These are phyloP conservation scores for Mycena citricolor DNA, from an alignment of 1,284 basidiomycete genomes.

Conservation along the genomic window DNA sequence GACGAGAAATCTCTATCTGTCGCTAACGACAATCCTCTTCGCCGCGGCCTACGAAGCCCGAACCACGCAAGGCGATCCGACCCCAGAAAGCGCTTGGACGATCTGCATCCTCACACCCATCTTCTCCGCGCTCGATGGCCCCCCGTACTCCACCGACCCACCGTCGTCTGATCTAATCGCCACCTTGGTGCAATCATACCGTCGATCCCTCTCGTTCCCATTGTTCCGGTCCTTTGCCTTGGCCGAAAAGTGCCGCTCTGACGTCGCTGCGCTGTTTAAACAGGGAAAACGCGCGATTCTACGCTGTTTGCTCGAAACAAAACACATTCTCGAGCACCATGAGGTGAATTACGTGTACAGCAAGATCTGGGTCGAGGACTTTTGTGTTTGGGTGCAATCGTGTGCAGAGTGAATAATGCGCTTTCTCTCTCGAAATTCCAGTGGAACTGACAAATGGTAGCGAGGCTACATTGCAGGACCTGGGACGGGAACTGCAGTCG, in stretches of 20 bases:
- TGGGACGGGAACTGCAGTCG: conserved; percentile 45
- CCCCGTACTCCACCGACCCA: conserved; percentile 43
- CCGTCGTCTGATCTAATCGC: conserved; percentile 52
- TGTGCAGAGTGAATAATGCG: conserved; percentile 51
- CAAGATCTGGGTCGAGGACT: conserved; percentile 81
- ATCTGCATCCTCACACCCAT: conserved; percentile 66
- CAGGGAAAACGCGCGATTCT: conserved; percentile 60
- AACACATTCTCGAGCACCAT: conserved; percentile 70
- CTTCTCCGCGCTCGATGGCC: conserved; percentile 75
- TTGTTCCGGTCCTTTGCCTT: conserved; percentile 74
- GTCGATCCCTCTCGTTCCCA: conserved; percentile 71
- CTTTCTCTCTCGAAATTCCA: conserved; percentile 6
- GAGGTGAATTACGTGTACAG: conserved; percentile 82
- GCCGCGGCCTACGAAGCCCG: conserved; percentile 75
- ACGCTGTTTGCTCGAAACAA: conserved; percentile 67
- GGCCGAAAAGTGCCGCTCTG: conserved; percentile 62
- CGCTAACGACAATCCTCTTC: conserved; percentile 68
- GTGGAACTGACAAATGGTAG: conserved; percentile 36
- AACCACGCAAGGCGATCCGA: conserved; percentile 72
- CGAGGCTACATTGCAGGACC: conserved; percentile 47
- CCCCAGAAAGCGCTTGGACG: conserved; percentile 83
- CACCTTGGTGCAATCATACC: conserved; percentile 61
- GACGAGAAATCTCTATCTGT: conserved; percentile 62
- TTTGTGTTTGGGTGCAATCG: conserved; percentile 71
- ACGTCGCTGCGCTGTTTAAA: conserved; percentile 57